Evolutionary conservation across 805 yeast genomes (phyloP), one percentile per base, ranked within the genome.

Genomic region (Cyberlindnera subsufficiens): DNA sequence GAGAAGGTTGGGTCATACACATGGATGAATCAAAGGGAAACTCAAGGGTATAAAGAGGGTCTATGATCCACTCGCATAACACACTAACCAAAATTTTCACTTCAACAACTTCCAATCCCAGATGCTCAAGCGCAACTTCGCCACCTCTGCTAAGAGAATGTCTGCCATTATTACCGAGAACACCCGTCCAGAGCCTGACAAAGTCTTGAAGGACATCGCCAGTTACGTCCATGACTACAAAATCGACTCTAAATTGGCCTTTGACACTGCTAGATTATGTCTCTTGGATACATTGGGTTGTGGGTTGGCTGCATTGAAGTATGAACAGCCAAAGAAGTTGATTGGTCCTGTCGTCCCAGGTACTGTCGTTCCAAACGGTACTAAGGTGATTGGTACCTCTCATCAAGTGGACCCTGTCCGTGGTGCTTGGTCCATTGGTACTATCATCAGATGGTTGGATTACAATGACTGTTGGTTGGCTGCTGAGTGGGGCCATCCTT

Each of bases 401-500:
- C 65, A 68, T 50, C 68, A 64, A 44, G 58, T 72, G 51, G 82
- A 78, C 55, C 83, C 83, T 15, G 64, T 77, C 35, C 69, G 75
- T 43, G 82, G 77, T 35, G 80, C 82, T 16, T 77, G 77, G 62
- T 63, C 75, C 34, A 72, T 75, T 45, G 82, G 82, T 9, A 71
- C 80, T 17, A 58, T 71, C 44, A 74, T 77, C 52, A 67, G 83
- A 44, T 77, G 82, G 82, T 60, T 77, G 43, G 83, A 77, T 51
- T 77, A 69, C 63, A 77, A 77, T 48, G 82, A 77, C 55, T 77
- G 82, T 59, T 77, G 82, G 82, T 60, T 77, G 33, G 83, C 82
- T 38, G 81, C 80, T n/a, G 82, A 78, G 58, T 77, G 83, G 82
- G 83, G 83, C 4, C 83, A 77, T 58, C 83, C 82, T 19, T 72